phyloP scores from a whole-genome alignment of 495 filamentous ascomycete species.

The Trypethelium eluteriae region DNA sequence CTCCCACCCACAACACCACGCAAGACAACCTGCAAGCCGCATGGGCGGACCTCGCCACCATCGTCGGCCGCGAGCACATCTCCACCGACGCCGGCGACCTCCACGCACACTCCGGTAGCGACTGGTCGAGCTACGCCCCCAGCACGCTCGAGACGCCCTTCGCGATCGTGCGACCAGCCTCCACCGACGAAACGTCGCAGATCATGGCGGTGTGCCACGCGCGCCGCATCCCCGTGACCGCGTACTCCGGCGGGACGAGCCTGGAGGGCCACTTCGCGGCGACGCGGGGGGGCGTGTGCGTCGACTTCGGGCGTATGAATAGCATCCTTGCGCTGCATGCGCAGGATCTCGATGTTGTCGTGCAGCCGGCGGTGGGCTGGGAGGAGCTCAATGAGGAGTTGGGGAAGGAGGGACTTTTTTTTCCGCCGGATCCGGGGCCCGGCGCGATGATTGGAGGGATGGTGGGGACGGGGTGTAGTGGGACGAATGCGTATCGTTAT shows the following conservation, averaged over 20 bases:
- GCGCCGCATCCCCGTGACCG: constrained; percentile 64
- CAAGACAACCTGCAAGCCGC: constrained; percentile 78
- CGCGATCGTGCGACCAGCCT: constrained; percentile 31
- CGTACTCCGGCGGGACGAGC: constrained; percentile 67
- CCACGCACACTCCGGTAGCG: constrained; percentile 65
- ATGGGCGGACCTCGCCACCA: constrained; percentile 81
- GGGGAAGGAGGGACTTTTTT: constrained; percentile 61
- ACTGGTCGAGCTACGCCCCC: constrained; percentile 75
- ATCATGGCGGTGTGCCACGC: constrained; percentile 70
- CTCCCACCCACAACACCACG: constrained; percentile 62
- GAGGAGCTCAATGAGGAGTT: constrained; percentile 68
- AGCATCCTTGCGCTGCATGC: constrained; percentile 62
- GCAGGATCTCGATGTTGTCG: constrained; percentile 71
- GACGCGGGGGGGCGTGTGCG: constrained; percentile 64
- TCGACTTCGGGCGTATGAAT: constrained; percentile 72
- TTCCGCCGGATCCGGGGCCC: constrained; percentile 75
- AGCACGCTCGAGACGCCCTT: constrained; percentile 30
- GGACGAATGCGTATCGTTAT: constrained; percentile 89
- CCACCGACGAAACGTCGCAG: constrained; percentile 43
- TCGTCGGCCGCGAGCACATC: constrained; percentile 79
- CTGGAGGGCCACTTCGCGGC: constrained; percentile 76
- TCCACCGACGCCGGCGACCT: constrained; percentile 64
- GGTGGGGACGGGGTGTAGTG: constrained; percentile 88
- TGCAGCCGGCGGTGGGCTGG: constrained; percentile 77
- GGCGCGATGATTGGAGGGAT: constrained; percentile 90